A percentile compares a stretch with the other conserved stretches of the same genome.
phyloP scores from a whole-genome alignment of 805 yeast species.

The Candida boidinii region DNA sequence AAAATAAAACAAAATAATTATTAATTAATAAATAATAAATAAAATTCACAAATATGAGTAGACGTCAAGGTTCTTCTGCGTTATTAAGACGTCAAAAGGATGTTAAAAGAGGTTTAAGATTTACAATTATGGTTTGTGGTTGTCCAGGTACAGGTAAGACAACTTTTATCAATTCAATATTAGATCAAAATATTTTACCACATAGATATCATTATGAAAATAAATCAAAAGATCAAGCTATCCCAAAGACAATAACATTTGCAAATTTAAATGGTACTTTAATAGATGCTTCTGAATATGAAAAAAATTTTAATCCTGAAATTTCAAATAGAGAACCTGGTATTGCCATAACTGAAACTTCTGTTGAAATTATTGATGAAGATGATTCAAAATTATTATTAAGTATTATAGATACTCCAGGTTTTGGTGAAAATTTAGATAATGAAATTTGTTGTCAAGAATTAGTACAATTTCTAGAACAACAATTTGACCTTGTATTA shows the following conservation, averaged over 20 bases:
- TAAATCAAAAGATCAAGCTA: slow-evolving; percentile 12
- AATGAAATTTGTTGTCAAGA: slow-evolving; percentile 59
- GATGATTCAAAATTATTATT: slow-evolving; percentile 47
- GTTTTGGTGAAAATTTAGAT: slow-evolving; percentile 53
- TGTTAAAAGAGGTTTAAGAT: slow-evolving; percentile 63
- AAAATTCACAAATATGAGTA: slow-evolving; percentile 8
- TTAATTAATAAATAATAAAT: too few relatives aligned
- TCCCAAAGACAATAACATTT: slow-evolving; percentile 46
- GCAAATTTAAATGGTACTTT: slow-evolving; percentile 50
- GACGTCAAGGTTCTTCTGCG: slow-evolving; percentile 18
- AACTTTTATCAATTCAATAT: slow-evolving; percentile 59
- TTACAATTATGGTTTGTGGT: slow-evolving; percentile 68
- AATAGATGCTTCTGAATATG: slow-evolving; percentile 46
- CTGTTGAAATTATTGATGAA: slow-evolving; percentile 53
- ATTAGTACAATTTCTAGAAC: slow-evolving; percentile 58
- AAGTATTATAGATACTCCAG: slow-evolving; percentile 51
- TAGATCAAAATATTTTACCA: slow-evolving; percentile 53
- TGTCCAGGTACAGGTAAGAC: slow-evolving; percentile 73
- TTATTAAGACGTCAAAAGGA: slow-evolving; percentile 49
- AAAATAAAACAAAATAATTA: too few relatives aligned
- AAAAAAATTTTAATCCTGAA: slow-evolving; percentile 53
- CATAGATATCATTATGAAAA: slow-evolving; percentile 43
- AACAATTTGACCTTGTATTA: slow-evolving; percentile 68
- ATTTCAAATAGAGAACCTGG: slow-evolving; percentile 65
- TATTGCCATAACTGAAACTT: slow-evolving; percentile 61